These are phyloP conservation scores for Delphinella strobiligena DNA, from an alignment of 2,329 filamentous ascomycete species.

Conservation along the genomic window DNA sequence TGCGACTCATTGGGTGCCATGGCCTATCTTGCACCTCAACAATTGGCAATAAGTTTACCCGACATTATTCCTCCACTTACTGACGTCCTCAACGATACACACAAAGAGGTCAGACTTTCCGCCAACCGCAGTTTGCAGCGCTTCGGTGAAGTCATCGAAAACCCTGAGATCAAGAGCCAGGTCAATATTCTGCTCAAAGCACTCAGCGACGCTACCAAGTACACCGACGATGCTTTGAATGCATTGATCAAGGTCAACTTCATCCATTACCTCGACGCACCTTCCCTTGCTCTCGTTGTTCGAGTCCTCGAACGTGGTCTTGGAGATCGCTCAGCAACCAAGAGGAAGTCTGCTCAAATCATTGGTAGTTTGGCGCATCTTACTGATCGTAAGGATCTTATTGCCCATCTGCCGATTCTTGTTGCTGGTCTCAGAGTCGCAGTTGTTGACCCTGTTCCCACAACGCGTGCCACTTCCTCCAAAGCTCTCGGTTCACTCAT, in stretches of 20 bases:
- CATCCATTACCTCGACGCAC: conserved; percentile 94
- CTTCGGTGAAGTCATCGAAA: conserved; percentile 96
- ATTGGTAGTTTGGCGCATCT: conserved; percentile 96
- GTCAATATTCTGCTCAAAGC: conserved; percentile 90
- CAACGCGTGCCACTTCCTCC: conserved; percentile 89
- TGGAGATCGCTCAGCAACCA: conserved; percentile 82
- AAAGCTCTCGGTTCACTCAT: conserved; percentile 93
- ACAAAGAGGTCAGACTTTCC: conserved; percentile 87
- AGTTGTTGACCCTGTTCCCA: conserved; percentile 89
- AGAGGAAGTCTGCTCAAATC: conserved; percentile 91
- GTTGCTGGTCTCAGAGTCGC: conserved; percentile 82
- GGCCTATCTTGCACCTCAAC: conserved; percentile 94
- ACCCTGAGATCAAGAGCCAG: conserved; percentile 89
- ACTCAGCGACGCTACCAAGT: conserved; percentile 91
- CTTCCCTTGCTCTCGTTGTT: conserved; percentile 86
- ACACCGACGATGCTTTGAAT: conserved; percentile 90
- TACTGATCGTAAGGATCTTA: conserved; percentile 88
- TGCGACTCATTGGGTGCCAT: conserved; percentile 95
- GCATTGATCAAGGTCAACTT: conserved; percentile 96
- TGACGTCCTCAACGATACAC: conserved; percentile 87
- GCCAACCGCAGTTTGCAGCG: conserved; percentile 94
- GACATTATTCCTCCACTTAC: conserved; percentile 96
- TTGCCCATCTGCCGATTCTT: conserved; percentile 80
- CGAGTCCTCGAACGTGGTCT: conserved; percentile 90
- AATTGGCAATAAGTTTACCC: conserved; percentile 80